phyloP scores from a whole-genome alignment of 306 rosid species.

The Fragaria ananassa region DNA sequence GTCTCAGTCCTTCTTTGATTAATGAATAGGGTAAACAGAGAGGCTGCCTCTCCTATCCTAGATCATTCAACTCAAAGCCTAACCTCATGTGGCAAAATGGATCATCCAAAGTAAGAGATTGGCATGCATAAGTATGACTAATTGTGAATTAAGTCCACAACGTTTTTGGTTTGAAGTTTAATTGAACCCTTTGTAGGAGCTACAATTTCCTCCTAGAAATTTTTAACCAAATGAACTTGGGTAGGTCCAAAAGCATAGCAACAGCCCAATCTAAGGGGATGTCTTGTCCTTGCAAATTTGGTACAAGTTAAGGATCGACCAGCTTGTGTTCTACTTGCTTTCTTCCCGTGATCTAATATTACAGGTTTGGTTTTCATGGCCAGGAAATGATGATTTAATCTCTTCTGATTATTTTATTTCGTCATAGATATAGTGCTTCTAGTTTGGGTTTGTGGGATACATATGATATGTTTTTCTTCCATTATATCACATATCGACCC shows the following conservation, averaged over 20 bases:
- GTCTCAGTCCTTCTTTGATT: too few relatives aligned
- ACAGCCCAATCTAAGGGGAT: background rate
- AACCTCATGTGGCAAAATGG: background rate
- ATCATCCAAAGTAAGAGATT: background rate
- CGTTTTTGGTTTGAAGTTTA: too few relatives aligned
- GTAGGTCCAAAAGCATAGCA: background rate
- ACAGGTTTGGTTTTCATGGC: background rate
- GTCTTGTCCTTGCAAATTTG: background rate
- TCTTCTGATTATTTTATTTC: background rate
- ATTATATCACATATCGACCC: background rate
- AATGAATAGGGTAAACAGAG: too few relatives aligned
- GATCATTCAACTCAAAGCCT: background rate
- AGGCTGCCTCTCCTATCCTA: too few relatives aligned
- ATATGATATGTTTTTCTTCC: background rate
- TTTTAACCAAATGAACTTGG: too few relatives aligned
- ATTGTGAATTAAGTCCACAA: too few relatives aligned
- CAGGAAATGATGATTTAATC: background rate
- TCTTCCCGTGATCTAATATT: background rate
- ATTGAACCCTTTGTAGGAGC: background rate
- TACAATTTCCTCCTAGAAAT: too few relatives aligned
- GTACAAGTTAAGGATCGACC: background rate
- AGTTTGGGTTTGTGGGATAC: background rate
- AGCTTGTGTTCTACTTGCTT: background rate
- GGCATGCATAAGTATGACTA: background rate
- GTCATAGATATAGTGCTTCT: background rate